Percentiles rank a stretch among this genome's conserved stretches.
Evolutionary conservation across 2,329 filamentous ascomycete species (phyloP).

Genomic region (Neocucurbitaria cava): DNA sequence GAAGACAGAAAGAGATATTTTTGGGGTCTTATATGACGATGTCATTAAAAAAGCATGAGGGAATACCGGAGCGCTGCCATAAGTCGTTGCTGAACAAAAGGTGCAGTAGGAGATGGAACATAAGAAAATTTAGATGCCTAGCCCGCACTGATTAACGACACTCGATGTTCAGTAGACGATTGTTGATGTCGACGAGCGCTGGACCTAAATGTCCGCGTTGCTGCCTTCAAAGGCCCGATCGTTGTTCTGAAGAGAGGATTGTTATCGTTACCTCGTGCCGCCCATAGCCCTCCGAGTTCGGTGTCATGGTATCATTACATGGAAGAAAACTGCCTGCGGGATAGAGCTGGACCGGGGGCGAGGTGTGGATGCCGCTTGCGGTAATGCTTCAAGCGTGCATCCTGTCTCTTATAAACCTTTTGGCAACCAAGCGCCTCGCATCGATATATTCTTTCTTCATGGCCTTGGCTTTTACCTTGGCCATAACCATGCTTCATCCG

Average conservation of each 20-base stretch:
- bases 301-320: neutral
- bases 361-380: constrained; percentile 4
- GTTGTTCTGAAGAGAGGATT: neutral
- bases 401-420: constrained; percentile 9
- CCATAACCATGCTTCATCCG: constrained; percentile 2
- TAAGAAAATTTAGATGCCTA: neutral
- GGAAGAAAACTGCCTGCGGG: neutral
- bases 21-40: neutral
- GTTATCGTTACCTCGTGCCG: neutral
- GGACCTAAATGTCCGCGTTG: neutral
- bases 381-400: constrained; percentile 16
- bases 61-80: neutral
- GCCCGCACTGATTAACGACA: neutral
- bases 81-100: neutral
- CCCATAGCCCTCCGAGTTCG: neutral
- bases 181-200: neutral
- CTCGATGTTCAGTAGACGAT: neutral
- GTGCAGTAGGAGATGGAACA: neutral
- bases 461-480: neutral
- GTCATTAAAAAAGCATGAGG: neutral
- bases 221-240: neutral
- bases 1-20: neutral
- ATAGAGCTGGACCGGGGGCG: neutral
- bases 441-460: neutral
- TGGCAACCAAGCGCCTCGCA: constrained; percentile 2